Evolutionary conservation across 805 yeast genomes (phyloP), one percentile per base, ranked within the genome.

Genomic region (Saccharomycopsis malanga): DNA sequence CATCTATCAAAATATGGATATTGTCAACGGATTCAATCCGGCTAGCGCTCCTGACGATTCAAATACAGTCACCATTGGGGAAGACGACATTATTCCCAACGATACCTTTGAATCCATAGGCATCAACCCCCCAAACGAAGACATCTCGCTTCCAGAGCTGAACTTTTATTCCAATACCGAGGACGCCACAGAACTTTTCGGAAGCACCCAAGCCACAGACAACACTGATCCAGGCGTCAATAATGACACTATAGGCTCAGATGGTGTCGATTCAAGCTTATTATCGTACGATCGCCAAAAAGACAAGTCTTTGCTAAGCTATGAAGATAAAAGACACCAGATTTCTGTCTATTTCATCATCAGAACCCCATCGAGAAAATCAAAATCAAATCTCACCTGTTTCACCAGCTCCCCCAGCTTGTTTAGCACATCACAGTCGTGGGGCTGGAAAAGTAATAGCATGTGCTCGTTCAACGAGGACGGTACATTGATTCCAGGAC

Each of bases 391-490:
- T 1, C 61, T 74, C 44, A 74, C 79, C 1, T 69, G 79, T 24
- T 76, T 76, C 55, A 61, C 73, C n/a, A 73, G 79, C 2, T 68
- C 72, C n/a, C 80, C 81, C 0, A 76, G 74, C 50, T 61, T 64
- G 46, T 76, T 76, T 57, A 72, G 71, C 42, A 66, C 67, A 42
- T 70, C 77, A 1, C 81, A 76, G 57, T 73, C 79, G 52, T 76
- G 81, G 81, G 81, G 81, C 0, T 76, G 81, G 81, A 75, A 74
- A 49, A 71, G 77, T 52, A 72, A 70, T 43, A 71, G 74, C 39
- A 69, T 76, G 72, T 74, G 77, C 44, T 62, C 71, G 2, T 73
- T 74, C 54, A 67, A 71, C 42, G 76, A 73, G 37, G 72, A 70
- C 55, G 76, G 77, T 2, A 63, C 69, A 0, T 63, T 71, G 50